These are phyloP conservation scores for Croton setiger DNA, from an alignment of 441 rosid species.

Conservation along the genomic window DNA sequence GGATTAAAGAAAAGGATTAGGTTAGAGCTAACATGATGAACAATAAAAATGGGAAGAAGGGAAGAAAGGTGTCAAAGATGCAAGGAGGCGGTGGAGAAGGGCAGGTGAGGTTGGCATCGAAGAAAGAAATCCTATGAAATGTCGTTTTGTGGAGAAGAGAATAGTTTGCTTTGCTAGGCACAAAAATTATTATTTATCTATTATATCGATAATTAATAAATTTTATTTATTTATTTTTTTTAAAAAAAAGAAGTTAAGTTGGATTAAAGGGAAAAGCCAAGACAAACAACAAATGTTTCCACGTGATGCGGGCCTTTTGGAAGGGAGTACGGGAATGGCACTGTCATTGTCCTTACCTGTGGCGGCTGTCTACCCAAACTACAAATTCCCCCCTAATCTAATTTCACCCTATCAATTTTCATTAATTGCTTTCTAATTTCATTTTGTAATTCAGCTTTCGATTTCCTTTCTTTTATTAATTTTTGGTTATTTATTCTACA, in stretches of 20 bases:
- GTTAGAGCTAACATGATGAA: not conserved
- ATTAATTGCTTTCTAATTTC: too few relatives aligned
- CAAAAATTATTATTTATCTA: not conserved
- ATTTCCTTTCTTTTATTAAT: too few relatives aligned
- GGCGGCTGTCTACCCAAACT: conserved; percentile 44
- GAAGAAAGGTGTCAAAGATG: not conserved
- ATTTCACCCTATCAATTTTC: too few relatives aligned
- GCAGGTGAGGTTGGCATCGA: conserved; percentile 16
- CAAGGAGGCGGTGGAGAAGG: not conserved
- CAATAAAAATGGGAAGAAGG: not conserved
- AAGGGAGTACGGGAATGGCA: conserved; percentile 55
- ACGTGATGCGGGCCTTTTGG: conserved; percentile 78
- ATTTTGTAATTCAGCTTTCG: too few relatives aligned
- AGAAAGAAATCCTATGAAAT: conserved; percentile 23
- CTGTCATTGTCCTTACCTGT: conserved; percentile 69
- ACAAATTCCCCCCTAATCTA: not conserved
- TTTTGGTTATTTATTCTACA: too few relatives aligned
- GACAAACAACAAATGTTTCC: conserved; percentile 44
- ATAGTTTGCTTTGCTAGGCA: conserved; percentile 9
- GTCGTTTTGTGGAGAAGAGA: conserved; percentile 22
- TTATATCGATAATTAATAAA: too few relatives aligned
- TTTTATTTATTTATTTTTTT: not conserved
- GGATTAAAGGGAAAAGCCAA: conserved; percentile 21
- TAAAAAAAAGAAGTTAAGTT: not conserved
- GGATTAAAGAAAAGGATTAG: not conserved